Percentiles rank a stretch among this genome's conserved stretches.
These are phyloP conservation scores for Termitomyces sp. DNA, from an alignment of 768 basidiomycete genomes.

Conservation along the genomic window DNA sequence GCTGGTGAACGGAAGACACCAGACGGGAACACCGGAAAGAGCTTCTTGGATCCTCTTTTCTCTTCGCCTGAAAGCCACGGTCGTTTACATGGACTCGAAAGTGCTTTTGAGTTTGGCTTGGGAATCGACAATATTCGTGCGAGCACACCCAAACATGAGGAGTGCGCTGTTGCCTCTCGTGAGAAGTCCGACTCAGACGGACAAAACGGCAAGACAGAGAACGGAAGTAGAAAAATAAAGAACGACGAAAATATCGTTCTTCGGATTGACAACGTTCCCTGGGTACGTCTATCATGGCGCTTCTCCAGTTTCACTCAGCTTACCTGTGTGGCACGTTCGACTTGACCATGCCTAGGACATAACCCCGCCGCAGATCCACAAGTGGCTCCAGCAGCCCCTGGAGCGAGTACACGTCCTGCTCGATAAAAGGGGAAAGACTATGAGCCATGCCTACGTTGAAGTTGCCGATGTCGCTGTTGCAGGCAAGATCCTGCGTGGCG, in stretches of 20 bases:
- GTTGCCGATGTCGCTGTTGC: slow-evolving; percentile 56
- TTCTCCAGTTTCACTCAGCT: background rate
- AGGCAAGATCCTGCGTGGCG: slow-evolving; percentile 60
- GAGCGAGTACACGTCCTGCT: slow-evolving; percentile 72
- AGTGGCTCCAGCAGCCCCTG: slow-evolving; percentile 69
- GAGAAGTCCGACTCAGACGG: slow-evolving; percentile 1
- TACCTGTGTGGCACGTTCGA: background rate
- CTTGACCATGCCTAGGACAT: slow-evolving; percentile 54
- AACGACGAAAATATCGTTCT: slow-evolving; percentile 52
- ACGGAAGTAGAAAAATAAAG: slow-evolving; percentile 11
- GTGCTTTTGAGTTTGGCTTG: slow-evolving; percentile 36
- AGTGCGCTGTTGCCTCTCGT: slow-evolving; percentile 1
- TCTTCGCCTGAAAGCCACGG: slow-evolving; percentile 25
- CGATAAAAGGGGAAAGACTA: slow-evolving; percentile 77
- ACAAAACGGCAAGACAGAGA: slow-evolving; percentile 8
- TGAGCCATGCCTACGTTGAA: slow-evolving; percentile 81
- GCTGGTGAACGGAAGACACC: slow-evolving; percentile 12
- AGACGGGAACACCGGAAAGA: slow-evolving; percentile 10
- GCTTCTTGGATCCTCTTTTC: slow-evolving; percentile 29
- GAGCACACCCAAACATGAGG: slow-evolving; percentile 36
- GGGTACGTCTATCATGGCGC: slow-evolving; percentile 41
- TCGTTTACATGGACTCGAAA: slow-evolving; percentile 24
- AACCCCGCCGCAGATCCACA: slow-evolving; percentile 63
- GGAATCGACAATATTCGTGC: slow-evolving; percentile 30
- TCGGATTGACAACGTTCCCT: slow-evolving; percentile 84